A percentile compares a stretch with the other conserved stretches of the same genome.
phyloP scores from a whole-genome alignment of 345 rosid genomes.

The Theobroma cacao region DNA sequence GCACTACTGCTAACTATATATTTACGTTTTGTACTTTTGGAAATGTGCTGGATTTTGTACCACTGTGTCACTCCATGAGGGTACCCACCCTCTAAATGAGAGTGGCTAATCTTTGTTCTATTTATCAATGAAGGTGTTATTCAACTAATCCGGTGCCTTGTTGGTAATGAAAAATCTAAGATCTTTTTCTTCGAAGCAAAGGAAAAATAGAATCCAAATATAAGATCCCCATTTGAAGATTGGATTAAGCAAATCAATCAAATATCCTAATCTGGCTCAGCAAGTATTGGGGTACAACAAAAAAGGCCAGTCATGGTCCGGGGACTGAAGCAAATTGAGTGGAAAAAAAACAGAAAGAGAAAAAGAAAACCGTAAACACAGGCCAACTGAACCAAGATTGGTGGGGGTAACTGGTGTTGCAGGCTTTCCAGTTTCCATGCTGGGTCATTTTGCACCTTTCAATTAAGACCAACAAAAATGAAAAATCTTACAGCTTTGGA shows the following conservation, averaged over 20 bases:
- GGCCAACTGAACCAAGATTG: background rate
- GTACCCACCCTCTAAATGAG: conserved; percentile 19
- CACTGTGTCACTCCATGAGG: conserved; percentile 27
- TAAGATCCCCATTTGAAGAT: too few relatives aligned
- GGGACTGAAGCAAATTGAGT: background rate
- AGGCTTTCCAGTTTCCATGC: conserved; percentile 2
- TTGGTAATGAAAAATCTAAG: background rate
- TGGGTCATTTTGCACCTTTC: background rate
- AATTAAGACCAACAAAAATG: background rate
- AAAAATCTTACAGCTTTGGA: background rate
- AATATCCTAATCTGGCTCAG: background rate
- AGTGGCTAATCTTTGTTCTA: conserved; percentile 27
- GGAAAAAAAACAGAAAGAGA: background rate
- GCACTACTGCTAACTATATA: conserved; percentile 1
- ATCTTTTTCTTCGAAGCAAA: background rate
- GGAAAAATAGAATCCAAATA: too few relatives aligned
- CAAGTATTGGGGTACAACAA: background rate
- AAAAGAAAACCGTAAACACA: background rate
- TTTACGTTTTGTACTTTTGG: background rate
- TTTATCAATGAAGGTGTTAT: conserved; percentile 20
- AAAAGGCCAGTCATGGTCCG: background rate
- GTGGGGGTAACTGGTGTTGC: background rate
- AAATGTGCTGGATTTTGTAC: background rate
- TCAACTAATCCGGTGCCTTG: background rate
- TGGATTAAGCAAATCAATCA: background rate